Percentiles rank a stretch among this genome's conserved stretches.
phyloP scores from a whole-genome alignment of 257 asterid genomes.

The Salvia miltiorrhiza region DNA sequence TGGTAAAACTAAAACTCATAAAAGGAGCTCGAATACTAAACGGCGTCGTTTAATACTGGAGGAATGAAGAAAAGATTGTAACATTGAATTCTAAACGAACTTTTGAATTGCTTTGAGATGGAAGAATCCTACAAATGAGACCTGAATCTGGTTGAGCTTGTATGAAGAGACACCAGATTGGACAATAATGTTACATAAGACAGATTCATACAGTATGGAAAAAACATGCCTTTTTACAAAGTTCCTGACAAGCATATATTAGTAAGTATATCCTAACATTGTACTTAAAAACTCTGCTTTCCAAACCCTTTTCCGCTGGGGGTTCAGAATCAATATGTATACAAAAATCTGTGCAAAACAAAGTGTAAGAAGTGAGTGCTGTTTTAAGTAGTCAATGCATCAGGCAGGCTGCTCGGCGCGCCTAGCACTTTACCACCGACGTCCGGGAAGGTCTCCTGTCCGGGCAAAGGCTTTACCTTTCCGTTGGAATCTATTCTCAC shows the following conservation, averaged over 20 bases:
- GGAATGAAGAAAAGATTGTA: too few relatives aligned
- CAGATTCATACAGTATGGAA: neutral
- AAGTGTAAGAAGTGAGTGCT: neutral
- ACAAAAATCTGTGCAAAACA: constrained; percentile 2
- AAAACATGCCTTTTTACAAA: neutral
- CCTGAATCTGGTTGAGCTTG: neutral
- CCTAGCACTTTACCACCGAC: constrained; percentile 77
- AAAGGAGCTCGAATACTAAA: too few relatives aligned
- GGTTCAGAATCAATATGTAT: neutral
- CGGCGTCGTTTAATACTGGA: too few relatives aligned
- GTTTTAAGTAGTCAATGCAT: constrained; percentile 68
- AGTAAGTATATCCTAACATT: neutral
- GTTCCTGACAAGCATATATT: constrained; percentile 7
- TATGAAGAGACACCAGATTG: neutral
- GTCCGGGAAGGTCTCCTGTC: constrained; percentile 63
- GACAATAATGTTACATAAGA: constrained; percentile 8
- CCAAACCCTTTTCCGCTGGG: neutral
- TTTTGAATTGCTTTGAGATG: constrained; percentile 3
- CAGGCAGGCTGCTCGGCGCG: constrained; percentile 58
- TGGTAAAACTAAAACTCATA: too few relatives aligned
- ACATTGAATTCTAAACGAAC: neutral
- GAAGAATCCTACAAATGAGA: constrained; percentile 13
- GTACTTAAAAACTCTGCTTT: neutral
- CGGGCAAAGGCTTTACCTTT: constrained; percentile 54
- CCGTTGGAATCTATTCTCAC: constrained; percentile 43